phyloP scores from a whole-genome alignment of 192 early-diverging fungal species.

The Radiomyces spectabilis region DNA sequence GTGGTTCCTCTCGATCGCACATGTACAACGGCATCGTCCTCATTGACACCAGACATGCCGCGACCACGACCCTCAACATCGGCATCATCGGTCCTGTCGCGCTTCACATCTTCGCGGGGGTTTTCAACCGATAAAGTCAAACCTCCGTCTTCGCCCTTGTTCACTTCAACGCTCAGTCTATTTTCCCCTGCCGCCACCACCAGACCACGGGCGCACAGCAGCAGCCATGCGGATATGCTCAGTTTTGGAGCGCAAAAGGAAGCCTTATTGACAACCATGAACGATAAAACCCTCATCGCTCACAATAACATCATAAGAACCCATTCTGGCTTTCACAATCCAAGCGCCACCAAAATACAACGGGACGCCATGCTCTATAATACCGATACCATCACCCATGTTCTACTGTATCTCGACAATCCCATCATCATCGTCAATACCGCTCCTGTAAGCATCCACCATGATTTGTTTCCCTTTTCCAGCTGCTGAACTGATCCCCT shows the following conservation, averaged over 20 bases:
- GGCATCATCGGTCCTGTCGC: conserved; percentile 6
- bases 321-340: background rate
- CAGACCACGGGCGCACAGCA: background rate
- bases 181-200: background rate
- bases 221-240: background rate
- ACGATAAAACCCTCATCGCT: background rate
- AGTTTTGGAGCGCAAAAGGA: background rate
- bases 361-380: background rate
- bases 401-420: background rate
- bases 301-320: background rate
- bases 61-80: background rate
- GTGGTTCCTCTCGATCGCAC: background rate
- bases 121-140: background rate
- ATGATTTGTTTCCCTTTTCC: background rate
- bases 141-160: background rate
- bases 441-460: background rate
- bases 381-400: background rate
- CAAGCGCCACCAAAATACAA: background rate
- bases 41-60: background rate
- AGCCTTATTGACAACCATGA: background rate
- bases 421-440: background rate
- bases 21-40: background rate
- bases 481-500: too few relatives aligned
- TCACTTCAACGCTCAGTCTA: background rate
- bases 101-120: conserved; percentile 7